A percentile compares a stretch with the other conserved stretches of the same genome.
Evolutionary conservation across 2,329 filamentous ascomycete species (phyloP).

Genomic region (Hymenoscyphus fructigenus): DNA sequence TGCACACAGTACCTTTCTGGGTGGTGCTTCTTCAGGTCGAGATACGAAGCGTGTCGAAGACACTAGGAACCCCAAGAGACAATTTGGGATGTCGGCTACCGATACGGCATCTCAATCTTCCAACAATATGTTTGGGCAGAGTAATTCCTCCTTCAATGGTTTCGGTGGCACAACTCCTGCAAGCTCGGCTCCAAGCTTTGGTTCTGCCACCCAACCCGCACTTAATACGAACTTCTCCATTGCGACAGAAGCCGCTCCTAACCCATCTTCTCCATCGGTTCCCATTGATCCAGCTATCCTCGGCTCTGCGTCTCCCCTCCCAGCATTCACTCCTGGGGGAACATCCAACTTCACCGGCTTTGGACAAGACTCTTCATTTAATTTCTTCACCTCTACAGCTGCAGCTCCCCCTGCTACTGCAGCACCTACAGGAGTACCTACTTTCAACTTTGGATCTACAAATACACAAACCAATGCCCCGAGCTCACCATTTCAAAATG

Average conservation of each 20-base stretch:
- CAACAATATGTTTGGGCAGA: conserved; percentile 5
- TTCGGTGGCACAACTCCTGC: no score
- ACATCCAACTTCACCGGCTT: not conserved
- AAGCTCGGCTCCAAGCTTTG: conserved; percentile 6
- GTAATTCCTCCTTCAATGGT: not conserved
- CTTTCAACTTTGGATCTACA: conserved; percentile 17
- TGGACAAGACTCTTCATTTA: not conserved
- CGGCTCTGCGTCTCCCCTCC: no score
- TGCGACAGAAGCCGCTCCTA: conserved; percentile 16
- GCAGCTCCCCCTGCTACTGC: not conserved
- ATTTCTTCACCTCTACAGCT: conserved; percentile 7
- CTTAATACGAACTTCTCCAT: conserved; percentile 20
- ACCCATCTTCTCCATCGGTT: conserved; percentile 11
- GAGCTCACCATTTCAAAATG: conserved; percentile 8
- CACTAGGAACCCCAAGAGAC: conserved; percentile 26
- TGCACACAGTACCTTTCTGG: no score
- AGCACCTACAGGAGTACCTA: conserved; percentile 1
- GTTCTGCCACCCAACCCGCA: conserved; percentile 8
- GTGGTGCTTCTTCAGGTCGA: not conserved
- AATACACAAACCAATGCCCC: conserved; percentile 9
- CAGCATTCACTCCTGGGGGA: not conserved
- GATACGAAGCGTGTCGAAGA: conserved; percentile 20
- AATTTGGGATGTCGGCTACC: conserved; percentile 17
- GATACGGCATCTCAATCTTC: not conserved
- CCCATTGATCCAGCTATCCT: no score